Conservation (phyloP, 2,329 filamentous ascomycete species). For the Alternaria triticina region DNA sequence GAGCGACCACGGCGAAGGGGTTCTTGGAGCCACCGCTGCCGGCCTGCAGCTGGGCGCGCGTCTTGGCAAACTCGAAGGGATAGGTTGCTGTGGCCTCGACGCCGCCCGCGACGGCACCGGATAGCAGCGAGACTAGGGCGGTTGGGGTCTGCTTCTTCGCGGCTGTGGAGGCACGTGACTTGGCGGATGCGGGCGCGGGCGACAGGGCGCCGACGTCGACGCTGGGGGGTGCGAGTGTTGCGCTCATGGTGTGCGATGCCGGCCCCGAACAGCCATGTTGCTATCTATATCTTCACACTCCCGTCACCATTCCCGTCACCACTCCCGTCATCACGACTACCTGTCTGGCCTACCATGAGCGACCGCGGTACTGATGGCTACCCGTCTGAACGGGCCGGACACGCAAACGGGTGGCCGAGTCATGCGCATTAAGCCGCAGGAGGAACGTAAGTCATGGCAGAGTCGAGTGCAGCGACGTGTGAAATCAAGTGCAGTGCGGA, state of each 20-base stretch:
- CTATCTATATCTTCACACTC: neutral
- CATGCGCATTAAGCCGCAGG: neutral
- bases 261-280: neutral
- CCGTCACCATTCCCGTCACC: neutral
- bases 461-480: neutral
- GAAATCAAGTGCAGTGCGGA: neutral
- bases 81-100: constrained; percentile 60
- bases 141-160: constrained; percentile 6
- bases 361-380: neutral
- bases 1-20: constrained; percentile 30
- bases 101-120: constrained; percentile 61
- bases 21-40: constrained; percentile 16
- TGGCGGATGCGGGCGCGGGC: neutral
- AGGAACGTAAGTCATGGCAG: neutral
- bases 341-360: neutral
- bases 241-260: neutral
- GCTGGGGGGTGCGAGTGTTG: neutral
- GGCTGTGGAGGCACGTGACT: neutral
- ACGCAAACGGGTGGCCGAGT: neutral
- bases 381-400: neutral
- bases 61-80: constrained; percentile 46
- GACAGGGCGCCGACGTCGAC: neutral
- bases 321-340: neutral
- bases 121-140: constrained; percentile 50
- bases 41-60: constrained; percentile 35